Evolutionary conservation across 1,139 yeast genomes (phyloP).

Genomic region (Blastobotrys buckinghamii): DNA sequence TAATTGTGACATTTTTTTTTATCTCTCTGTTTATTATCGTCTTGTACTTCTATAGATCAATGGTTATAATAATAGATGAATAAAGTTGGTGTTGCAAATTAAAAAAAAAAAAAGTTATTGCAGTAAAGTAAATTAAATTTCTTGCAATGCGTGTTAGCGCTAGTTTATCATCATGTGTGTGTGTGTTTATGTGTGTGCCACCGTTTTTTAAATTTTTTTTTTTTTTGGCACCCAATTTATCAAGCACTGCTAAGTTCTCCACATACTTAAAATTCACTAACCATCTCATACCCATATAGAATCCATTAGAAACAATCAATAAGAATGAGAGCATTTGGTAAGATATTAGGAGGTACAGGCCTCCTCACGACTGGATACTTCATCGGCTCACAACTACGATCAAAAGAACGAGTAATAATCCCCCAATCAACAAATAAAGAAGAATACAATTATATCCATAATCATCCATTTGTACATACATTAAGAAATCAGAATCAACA

Average conservation of each 20-base stretch:
- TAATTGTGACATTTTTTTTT: constrained; percentile 13
- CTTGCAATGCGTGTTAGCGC: no score
- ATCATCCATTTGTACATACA: constrained; percentile 20
- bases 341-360: background rate
- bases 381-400: background rate
- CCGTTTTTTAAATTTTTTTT: no score
- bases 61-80: no score
- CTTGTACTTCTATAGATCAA: no score
- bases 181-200: no score
- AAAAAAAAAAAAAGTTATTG: background rate
- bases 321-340: background rate
- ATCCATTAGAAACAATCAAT: no score
- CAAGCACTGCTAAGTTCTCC: no score
- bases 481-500: constrained; percentile 17
- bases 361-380: constrained; percentile 1
- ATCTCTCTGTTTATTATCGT: background rate
- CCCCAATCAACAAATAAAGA: background rate
- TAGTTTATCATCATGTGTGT: no score
- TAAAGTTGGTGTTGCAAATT: background rate
- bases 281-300: no score
- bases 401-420: background rate
- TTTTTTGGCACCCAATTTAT: no score
- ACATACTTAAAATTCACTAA: no score
- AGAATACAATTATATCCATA: constrained; percentile 20
- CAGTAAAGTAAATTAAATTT: background rate